phyloP scores from a whole-genome alignment of 495 filamentous ascomycete species.

The Hyphodiscus hymeniophilus region DNA sequence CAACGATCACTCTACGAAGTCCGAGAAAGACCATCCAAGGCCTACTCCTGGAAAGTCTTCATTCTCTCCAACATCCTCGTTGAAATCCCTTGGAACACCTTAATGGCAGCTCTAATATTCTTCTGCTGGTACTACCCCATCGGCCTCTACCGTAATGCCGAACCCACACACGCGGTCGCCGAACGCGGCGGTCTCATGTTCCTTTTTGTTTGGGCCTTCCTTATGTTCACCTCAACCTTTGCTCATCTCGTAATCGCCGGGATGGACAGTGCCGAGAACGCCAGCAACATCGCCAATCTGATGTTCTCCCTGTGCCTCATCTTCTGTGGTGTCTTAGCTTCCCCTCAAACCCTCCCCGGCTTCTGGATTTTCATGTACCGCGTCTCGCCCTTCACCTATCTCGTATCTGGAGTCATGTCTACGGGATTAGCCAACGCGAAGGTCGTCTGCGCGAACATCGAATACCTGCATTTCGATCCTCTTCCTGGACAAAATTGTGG shows the following conservation, averaged over 20 bases:
- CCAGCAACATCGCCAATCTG: slow-evolving; percentile 66
- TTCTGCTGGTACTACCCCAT: slow-evolving; percentile 44
- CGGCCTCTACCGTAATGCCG: slow-evolving; percentile 41
- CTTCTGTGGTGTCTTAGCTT: slow-evolving; percentile 42
- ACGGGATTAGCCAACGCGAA: slow-evolving; percentile 49
- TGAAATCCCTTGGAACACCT: slow-evolving; percentile 67
- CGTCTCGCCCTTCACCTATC: slow-evolving; percentile 65
- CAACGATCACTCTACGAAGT: slow-evolving; percentile 77
- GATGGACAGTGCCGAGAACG: slow-evolving; percentile 49
- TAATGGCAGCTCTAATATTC: slow-evolving; percentile 70
- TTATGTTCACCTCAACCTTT: slow-evolving; percentile 63
- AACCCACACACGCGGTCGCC: slow-evolving; percentile 31
- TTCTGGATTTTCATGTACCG: slow-evolving; percentile 90
- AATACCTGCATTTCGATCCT: slow-evolving; percentile 49
- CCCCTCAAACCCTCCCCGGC: slow-evolving; percentile 46
- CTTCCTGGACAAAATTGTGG: slow-evolving; percentile 44
- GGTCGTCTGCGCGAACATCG: slow-evolving; percentile 52
- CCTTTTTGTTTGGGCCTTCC: slow-evolving; percentile 33
- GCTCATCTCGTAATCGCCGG: slow-evolving; percentile 46
- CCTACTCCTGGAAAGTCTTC: slow-evolving; percentile 77
- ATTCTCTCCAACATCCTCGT: slow-evolving; percentile 71
- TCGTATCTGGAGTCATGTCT: slow-evolving; percentile 57
- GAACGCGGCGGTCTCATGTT: slow-evolving; percentile 36
- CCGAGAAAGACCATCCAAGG: slow-evolving; percentile 77
- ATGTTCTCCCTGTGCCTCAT: slow-evolving; percentile 55